phyloP scores from a whole-genome alignment of 1,284 basidiomycete genomes.

The Rhodotorula mucilaginosa region DNA sequence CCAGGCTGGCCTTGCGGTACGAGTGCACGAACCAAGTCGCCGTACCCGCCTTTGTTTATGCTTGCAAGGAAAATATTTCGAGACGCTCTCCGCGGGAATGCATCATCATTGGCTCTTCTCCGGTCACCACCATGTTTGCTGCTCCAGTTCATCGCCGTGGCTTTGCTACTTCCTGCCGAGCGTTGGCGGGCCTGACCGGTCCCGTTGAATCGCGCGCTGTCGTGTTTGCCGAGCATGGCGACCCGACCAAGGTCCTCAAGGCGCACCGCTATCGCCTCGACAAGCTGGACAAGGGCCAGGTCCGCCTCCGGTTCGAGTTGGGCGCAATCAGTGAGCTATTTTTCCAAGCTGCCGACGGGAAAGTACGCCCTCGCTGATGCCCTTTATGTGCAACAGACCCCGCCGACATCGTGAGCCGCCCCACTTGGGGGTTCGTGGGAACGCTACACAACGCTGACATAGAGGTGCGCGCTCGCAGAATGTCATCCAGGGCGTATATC shows the following conservation, averaged over 20 bases:
- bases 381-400: slow-evolving; percentile 14
- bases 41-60: too few species aligned
- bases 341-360: neutral
- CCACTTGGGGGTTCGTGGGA: neutral
- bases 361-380: neutral
- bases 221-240: slow-evolving; percentile 34
- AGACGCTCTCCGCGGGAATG: too few species aligned
- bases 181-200: slow-evolving; percentile 18
- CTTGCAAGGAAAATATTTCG: too few species aligned
- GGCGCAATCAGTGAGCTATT: slow-evolving; percentile 61
- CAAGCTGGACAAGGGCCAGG: slow-evolving; percentile 54
- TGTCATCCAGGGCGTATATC: slow-evolving; percentile 77
- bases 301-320: slow-evolving; percentile 69
- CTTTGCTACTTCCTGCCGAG: neutral
- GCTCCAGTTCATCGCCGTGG: neutral
- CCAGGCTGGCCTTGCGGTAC: too few species aligned
- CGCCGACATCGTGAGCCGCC: slow-evolving; percentile 29
- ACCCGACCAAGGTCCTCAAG: slow-evolving; percentile 55
- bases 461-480: slow-evolving; percentile 50
- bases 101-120: too few species aligned
- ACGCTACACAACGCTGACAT: neutral
- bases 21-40: too few species aligned
- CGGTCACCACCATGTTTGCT: too few species aligned
- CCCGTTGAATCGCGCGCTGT: slow-evolving; percentile 26
- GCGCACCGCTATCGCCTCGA: slow-evolving; percentile 58